Evolutionary conservation across 2,329 filamentous ascomycete genomes (phyloP).

Genomic region (Cladophialophora bantiana): DNA sequence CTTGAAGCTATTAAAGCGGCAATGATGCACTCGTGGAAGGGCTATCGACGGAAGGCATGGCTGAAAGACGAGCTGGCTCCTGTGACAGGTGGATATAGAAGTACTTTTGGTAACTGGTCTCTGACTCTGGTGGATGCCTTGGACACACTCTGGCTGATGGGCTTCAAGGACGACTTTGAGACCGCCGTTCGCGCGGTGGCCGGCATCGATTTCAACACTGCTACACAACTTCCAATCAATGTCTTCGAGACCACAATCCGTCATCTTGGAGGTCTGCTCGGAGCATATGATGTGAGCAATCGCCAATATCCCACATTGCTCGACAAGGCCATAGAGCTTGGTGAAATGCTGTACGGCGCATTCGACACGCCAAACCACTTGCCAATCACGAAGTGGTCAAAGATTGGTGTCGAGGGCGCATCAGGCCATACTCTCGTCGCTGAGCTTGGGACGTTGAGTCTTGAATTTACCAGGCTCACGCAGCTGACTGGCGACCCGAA

Average conservation of each 20-base stretch:
- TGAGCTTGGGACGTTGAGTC: constrained; percentile 64
- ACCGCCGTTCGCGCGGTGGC: constrained; percentile 66
- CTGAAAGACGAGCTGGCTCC: constrained; percentile 68
- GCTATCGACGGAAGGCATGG: constrained; percentile 69
- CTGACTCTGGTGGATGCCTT: constrained; percentile 70
- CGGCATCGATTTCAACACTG: constrained; percentile 67
- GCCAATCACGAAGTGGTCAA: constrained; percentile 65
- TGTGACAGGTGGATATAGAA: constrained; percentile 58
- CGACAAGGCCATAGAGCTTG: constrained; percentile 50
- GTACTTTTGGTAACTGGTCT: constrained; percentile 70
- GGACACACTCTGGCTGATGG: constrained; percentile 76
- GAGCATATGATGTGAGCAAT: constrained; percentile 51
- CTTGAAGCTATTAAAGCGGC: constrained; percentile 57
- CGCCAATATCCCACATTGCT: constrained; percentile 56
- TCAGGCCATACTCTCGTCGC: constrained; percentile 46
- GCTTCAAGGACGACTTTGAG: constrained; percentile 68
- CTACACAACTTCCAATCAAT: constrained; percentile 46
- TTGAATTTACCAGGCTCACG: constrained; percentile 70
- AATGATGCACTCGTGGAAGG: constrained; percentile 64
- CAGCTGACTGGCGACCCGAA: constrained; percentile 67
- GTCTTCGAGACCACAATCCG: constrained; percentile 52
- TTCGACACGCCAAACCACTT: constrained; percentile 65
- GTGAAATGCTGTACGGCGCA: constrained; percentile 53
- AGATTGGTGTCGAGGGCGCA: constrained; percentile 45
- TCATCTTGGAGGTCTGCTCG: constrained; percentile 49